Evolutionary conservation across 306 rosid genomes (phyloP).

Genomic region (Trichosanthes cucumerina): DNA sequence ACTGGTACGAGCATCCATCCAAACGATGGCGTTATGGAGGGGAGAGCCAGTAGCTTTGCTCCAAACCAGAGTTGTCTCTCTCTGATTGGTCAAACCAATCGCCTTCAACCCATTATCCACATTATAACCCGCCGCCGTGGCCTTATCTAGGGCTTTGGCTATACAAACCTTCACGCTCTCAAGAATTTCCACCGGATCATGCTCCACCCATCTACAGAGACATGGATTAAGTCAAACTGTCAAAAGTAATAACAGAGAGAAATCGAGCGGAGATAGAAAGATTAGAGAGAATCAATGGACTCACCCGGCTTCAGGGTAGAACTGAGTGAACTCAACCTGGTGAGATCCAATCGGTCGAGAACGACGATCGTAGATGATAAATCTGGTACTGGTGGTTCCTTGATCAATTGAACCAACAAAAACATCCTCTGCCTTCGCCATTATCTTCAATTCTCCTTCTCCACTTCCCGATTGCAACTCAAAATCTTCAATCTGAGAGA

Average conservation of each 20-base stretch:
- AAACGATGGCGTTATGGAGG: constrained; percentile 75
- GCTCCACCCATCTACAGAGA: constrained; percentile 73
- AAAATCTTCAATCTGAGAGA: not conserved
- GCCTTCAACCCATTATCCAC: constrained; percentile 68
- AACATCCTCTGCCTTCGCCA: constrained; percentile 29
- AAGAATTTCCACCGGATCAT: constrained; percentile 77
- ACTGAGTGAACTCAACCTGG: constrained; percentile 87
- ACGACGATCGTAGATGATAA: constrained; percentile 50
- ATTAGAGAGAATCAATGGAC: not conserved
- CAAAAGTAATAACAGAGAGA: not conserved
- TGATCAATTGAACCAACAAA: constrained; percentile 76
- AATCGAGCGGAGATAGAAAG: not conserved
- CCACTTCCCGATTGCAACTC: not conserved
- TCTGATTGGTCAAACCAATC: constrained; percentile 84
- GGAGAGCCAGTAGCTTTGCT: constrained; percentile 86
- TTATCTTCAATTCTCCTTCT: constrained; percentile 3
- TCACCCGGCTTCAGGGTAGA: constrained; percentile 78
- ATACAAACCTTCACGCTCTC: constrained; percentile 67
- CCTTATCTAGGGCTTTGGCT: constrained; percentile 67
- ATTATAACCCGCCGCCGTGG: constrained; percentile 65
- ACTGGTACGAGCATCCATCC: constrained; percentile 93
- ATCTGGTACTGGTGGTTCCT: constrained; percentile 83
- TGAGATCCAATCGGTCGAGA: constrained; percentile 49
- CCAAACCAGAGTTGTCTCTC: constrained; percentile 90
- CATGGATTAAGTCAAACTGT: not conserved